A percentile compares a stretch with the other conserved stretches of the same genome.
phyloP scores from a whole-genome alignment of 1,284 basidiomycete genomes.

The Pisolithus thermaeus region DNA sequence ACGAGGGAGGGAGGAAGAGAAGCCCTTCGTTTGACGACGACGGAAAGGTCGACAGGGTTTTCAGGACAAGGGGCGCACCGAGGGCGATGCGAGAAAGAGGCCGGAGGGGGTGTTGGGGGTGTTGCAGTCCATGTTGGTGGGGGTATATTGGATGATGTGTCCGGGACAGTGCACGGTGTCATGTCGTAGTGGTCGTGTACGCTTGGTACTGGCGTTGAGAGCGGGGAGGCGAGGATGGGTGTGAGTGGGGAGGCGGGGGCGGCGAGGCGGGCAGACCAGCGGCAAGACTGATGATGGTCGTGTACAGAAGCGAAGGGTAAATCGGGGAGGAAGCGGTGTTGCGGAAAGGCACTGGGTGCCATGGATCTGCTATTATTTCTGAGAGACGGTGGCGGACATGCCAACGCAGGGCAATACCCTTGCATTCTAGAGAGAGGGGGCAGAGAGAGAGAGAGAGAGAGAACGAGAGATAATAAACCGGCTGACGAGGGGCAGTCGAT shows the following conservation, averaged over 20 bases:
- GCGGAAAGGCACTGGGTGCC: neutral
- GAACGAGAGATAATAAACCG: no score
- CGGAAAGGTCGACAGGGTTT: constrained; percentile 32
- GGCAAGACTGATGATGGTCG: no score
- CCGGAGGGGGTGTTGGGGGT: constrained; percentile 49
- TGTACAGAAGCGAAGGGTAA: no score
- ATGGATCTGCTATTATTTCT: neutral
- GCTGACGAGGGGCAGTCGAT: no score
- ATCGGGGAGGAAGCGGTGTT: neutral
- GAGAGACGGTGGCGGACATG: neutral
- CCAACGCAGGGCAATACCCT: neutral
- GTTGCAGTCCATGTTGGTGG: constrained; percentile 49
- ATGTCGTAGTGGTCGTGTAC: neutral
- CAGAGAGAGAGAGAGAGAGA: neutral
- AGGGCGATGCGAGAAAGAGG: constrained; percentile 34
- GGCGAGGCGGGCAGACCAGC: neutral
- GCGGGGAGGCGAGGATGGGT: constrained; percentile 54
- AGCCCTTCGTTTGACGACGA: constrained; percentile 23
- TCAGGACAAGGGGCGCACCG: constrained; percentile 30
- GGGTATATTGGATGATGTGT: neutral
- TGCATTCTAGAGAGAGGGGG: neutral
- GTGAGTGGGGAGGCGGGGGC: constrained; percentile 29
- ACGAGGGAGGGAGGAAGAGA: constrained; percentile 30
- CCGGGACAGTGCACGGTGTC: neutral
- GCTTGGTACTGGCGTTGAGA: constrained; percentile 38